phyloP scores from a whole-genome alignment of 306 rosid species.

The Elaeagnus macrophylla region DNA sequence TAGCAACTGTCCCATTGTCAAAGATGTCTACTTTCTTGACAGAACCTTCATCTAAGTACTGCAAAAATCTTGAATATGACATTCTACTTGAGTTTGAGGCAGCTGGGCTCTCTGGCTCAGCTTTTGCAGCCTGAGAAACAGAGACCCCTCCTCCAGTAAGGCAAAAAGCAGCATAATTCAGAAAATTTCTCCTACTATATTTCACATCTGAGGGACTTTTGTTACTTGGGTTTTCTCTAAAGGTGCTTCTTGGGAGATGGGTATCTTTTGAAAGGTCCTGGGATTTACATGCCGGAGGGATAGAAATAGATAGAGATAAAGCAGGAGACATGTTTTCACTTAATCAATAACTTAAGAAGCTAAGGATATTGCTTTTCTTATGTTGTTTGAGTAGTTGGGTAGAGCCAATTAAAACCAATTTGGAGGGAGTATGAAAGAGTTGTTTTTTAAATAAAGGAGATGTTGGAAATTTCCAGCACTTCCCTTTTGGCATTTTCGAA shows the following conservation, averaged over 20 bases:
- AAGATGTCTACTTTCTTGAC: constrained; percentile 65
- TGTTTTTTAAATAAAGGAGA: constrained; percentile 20
- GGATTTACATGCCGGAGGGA: constrained; percentile 39
- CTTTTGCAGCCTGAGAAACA: constrained; percentile 34
- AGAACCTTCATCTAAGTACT: constrained; percentile 49
- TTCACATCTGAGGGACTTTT: constrained; percentile 23
- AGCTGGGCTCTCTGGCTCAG: constrained; percentile 51
- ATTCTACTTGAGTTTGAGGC: constrained; percentile 46
- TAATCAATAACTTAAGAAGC: neutral
- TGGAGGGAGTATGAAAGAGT: constrained; percentile 17
- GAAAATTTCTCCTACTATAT: constrained; percentile 32
- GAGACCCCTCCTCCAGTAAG: constrained; percentile 26
- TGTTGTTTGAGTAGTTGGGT: constrained; percentile 5
- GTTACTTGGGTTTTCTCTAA: constrained; percentile 26
- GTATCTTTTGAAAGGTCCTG: constrained; percentile 32
- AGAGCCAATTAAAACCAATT: neutral
- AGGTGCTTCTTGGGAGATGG: constrained; percentile 22
- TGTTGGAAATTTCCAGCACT: constrained; percentile 37
- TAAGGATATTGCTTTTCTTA: neutral
- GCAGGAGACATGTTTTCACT: constrained; percentile 33
- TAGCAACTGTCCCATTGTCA: constrained; percentile 64
- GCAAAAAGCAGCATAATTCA: constrained; percentile 28
- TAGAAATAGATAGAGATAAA: constrained; percentile 32
- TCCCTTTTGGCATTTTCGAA: constrained; percentile 19
- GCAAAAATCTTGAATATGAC: constrained; percentile 65